Evolutionary conservation across 495 filamentous ascomycete species (phyloP), one percentile per base, ranked within the genome.

Genomic region (Penicillium turbatum): DNA sequence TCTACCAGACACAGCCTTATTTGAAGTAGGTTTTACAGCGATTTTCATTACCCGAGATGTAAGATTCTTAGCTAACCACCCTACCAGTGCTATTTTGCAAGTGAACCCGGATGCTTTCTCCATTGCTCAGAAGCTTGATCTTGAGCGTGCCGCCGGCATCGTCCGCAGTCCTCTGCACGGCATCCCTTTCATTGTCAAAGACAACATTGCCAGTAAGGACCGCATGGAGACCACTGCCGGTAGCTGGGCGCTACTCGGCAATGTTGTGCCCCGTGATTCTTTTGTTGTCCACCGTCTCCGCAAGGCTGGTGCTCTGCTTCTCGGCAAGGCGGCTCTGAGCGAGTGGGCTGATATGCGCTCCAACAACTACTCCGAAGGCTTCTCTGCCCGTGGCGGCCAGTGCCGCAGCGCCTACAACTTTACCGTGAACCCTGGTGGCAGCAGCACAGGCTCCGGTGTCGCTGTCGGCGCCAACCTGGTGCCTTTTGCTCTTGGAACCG

Each of bases 341-440:
- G 86, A 90, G 62, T 90, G 86, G 86, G 86, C 86, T 3, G 82
- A 85, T 57, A 85, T 87, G 82, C 76, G 86, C n/a, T 80, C 74
- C 24, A 86, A 81, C 63, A 76, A 84, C 59, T 87, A 86, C 65
- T 84, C 82, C 16, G 83, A 86, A 66, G 86, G 84, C 3, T 90
- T 86, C 65, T 83, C 77, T 8, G 78, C 67, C 4, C 76, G 84
- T 39, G 85, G 85, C 16, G 86, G 86, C 1, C 86, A 90, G 64
- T 72, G 72, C 32, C 68, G 84, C 39, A 84, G 76, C 53, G 72
- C 86, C 3, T 89, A 87, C 71, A 87, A 89, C 65, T 68, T 88
- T 35, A 86, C 82, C 2, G 67, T 84, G 10, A 87, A 84, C 64
- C 86, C 86, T 5, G 84, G 84, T 30, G 85, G 84, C 12, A 81